Base-by-base conservation (phyloP, 225 moss, liverwort and hornwort genomes). In the Sphagnum contortum region DNA sequence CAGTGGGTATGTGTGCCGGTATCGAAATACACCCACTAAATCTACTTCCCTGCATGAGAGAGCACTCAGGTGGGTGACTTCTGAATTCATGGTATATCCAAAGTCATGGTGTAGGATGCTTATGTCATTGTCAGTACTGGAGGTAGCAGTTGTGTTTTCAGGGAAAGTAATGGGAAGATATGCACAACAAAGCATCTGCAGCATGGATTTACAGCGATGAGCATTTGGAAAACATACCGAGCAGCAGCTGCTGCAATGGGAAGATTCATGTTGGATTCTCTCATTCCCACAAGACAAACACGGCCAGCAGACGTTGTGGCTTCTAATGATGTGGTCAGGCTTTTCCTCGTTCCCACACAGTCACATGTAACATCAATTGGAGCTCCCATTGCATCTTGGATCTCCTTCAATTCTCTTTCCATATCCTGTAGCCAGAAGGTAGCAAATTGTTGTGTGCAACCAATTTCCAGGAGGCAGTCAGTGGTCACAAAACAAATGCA, bases 1-100 rank as follows among this genome's bases (percentile, higher is more conserved):
- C 56, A 88, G 64, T n/a, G 93, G 90, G 57, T 94, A 94, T 3
- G 93, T 94, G 76, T 94, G 88, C 73, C 90, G 74, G 62, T 94
- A 94, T 29, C 93, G 84, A 76, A 90, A 94, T 4, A 90, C 80
- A 3, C 93, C 93, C 0, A 91, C 73, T 48, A 94, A 52, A 57
- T 90, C 90, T 57, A 94, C 90, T 73, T 94, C 80, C 74, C 92
- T 92, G 85, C 29, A 29, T 29, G 29, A 29, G 29, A 29, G 29
- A 29, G 29, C 29, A 29, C 29, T 29, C 29, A 29, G 1, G 29
- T 29, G 29, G 29, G 29, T 29, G 29, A 29, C 29, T 29, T 29
- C 29, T 29, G 29, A 29, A 29, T 29, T 29, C 29, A 29, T 29
- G 29, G 29, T 29, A 29, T 29, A 29, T 29, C 29, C 29, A 29